These are phyloP conservation scores for Paecilomyces sp. DNA, from an alignment of 2,329 filamentous ascomycete genomes.

Conservation along the genomic window DNA sequence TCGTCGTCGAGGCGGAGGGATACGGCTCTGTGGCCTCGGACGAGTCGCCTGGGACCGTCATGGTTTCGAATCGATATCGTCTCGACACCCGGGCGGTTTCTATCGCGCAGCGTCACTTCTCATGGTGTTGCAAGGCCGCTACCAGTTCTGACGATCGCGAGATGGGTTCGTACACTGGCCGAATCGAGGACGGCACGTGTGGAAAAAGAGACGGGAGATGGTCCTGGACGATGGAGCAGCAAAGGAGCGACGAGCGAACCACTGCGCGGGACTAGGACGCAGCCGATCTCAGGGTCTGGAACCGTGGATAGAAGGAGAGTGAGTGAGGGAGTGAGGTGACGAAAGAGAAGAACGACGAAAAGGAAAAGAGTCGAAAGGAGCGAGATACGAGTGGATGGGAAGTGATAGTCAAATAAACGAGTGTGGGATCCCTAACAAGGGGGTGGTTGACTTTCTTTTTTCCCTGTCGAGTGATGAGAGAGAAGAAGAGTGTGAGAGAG, in stretches of 20 bases:
- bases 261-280: background rate
- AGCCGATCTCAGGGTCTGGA: background rate
- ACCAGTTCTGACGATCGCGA: background rate
- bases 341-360: background rate
- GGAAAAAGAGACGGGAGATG: background rate
- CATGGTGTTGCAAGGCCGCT: background rate
- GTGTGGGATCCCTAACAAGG: background rate
- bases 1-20: slow-evolving; percentile 14
- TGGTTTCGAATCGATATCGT: slow-evolving; percentile 4
- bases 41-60: slow-evolving; percentile 16
- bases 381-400: background rate
- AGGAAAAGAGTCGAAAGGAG: background rate
- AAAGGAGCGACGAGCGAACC: background rate
- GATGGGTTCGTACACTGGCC: background rate
- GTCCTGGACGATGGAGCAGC: background rate
- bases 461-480: background rate
- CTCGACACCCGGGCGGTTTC: background rate
- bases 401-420: background rate
- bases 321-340: background rate
- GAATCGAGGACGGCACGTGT: background rate
- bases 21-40: slow-evolving; percentile 35
- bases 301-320: background rate
- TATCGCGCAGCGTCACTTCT: background rate
- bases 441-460: background rate
- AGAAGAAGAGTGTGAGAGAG: background rate